phyloP scores from a whole-genome alignment of 768 basidiomycete genomes.

The Flagelloscypha sp. region DNA sequence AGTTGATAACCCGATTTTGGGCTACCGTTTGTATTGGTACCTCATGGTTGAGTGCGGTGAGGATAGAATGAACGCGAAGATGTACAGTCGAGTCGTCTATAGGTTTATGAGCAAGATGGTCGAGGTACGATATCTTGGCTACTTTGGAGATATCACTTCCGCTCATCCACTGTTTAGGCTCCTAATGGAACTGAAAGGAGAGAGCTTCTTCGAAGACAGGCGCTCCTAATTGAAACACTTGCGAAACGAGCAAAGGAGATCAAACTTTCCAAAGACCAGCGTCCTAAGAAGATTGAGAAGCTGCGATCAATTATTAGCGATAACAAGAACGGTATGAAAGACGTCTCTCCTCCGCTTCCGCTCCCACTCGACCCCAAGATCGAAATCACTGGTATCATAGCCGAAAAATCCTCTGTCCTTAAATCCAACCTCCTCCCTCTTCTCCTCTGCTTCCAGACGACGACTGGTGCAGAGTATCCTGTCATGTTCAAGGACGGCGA shows the following conservation, averaged over 20 bases:
- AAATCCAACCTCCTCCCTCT: slow-evolving; percentile 95
- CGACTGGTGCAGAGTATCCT: slow-evolving; percentile 80
- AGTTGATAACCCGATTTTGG: slow-evolving; percentile 74
- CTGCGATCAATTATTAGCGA: slow-evolving; percentile 80
- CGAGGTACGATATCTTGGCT: slow-evolving; percentile 46
- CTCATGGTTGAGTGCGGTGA: slow-evolving; percentile 95
- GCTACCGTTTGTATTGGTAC: slow-evolving; percentile 95
- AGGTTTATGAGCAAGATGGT: slow-evolving; percentile 84
- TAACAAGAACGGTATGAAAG: slow-evolving; percentile 73
- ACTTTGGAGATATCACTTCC: background rate
- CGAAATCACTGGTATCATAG: slow-evolving; percentile 75
- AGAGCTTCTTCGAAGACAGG: slow-evolving; percentile 87
- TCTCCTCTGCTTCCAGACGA: slow-evolving; percentile 81
- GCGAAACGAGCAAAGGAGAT: slow-evolving; percentile 83
- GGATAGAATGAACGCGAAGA: slow-evolving; percentile 79
- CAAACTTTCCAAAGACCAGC: slow-evolving; percentile 81
- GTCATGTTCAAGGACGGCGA: slow-evolving; percentile 99
- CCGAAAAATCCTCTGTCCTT: slow-evolving; percentile 93
- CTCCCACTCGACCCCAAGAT: slow-evolving; percentile 87
- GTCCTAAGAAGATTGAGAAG: slow-evolving; percentile 97
- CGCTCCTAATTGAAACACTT: slow-evolving; percentile 78
- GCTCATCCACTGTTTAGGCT: slow-evolving; percentile 27
- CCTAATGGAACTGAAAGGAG: slow-evolving; percentile 76
- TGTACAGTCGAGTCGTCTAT: slow-evolving; percentile 88
- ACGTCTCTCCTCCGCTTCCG: slow-evolving; percentile 67